Percentiles rank a stretch among this genome's conserved stretches.
Evolutionary conservation across 768 basidiomycete species (phyloP).

Genomic region (Leccinum boreale): DNA sequence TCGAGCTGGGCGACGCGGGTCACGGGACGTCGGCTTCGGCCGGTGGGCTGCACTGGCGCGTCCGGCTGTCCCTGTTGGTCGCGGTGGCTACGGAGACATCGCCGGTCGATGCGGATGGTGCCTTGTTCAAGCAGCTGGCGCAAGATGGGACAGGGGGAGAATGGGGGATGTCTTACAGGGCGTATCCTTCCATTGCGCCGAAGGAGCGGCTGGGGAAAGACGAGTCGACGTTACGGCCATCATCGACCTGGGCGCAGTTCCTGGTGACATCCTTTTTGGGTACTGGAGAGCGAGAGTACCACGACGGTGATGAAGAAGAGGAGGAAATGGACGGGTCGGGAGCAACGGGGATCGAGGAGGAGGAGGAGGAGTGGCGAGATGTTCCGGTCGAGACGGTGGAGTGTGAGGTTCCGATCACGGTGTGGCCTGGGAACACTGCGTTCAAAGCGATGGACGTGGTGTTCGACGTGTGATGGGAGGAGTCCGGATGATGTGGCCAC

Average conservation of each 20-base stretch:
- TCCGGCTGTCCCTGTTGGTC: constrained; percentile 83
- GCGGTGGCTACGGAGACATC: constrained; percentile 54
- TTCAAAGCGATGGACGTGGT: constrained; percentile 78
- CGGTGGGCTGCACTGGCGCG: constrained; percentile 90
- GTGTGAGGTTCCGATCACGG: constrained; percentile 85
- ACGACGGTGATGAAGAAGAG: constrained; percentile 48
- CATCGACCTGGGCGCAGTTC: constrained; percentile 37
- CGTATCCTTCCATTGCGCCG: constrained; percentile 55
- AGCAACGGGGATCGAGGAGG: constrained; percentile 47
- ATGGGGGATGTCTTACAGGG: constrained; percentile 71
- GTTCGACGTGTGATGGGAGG: constrained; percentile 56
- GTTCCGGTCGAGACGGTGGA: constrained; percentile 84
- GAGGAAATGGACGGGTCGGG: constrained; percentile 33
- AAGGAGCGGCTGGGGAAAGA: constrained; percentile 40
- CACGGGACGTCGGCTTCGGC: constrained; percentile 20
- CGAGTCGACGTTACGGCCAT: background rate
- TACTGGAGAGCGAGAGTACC: constrained; percentile 46
- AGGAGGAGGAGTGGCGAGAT: constrained; percentile 61
- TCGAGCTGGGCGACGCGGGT: constrained; percentile 45
- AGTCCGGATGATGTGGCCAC: background rate
- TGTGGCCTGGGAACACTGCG: constrained; percentile 88
- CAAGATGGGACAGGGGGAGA: constrained; percentile 60
- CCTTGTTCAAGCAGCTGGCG: constrained; percentile 49
- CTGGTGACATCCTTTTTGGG: constrained; percentile 40
- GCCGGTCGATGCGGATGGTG: constrained; percentile 46